Evolutionary conservation across 2,329 filamentous ascomycete species (phyloP).

Genomic region (Phaeoacremonium minimum): DNA sequence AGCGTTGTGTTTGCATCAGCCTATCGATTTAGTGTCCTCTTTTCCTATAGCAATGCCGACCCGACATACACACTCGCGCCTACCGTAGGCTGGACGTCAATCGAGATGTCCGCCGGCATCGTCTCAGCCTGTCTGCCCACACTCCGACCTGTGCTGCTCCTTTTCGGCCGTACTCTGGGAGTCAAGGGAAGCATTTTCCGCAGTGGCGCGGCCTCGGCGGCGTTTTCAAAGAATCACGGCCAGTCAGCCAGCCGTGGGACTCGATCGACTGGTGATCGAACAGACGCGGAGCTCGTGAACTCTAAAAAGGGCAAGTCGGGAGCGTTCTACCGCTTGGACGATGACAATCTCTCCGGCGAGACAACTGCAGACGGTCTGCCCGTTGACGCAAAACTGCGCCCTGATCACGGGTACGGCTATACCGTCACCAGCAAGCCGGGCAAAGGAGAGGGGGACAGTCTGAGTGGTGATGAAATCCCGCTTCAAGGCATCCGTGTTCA

Average conservation of each 20-base stretch:
- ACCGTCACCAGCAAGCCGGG: constrained; percentile 23
- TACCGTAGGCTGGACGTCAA: constrained; percentile 40
- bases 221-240: neutral
- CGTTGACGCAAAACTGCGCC: constrained; percentile 20
- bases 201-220: neutral
- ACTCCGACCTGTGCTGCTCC: constrained; percentile 37
- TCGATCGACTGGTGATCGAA: neutral
- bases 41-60: constrained; percentile 33
- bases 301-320: constrained; percentile 7
- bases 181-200: constrained; percentile 31
- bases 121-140: constrained; percentile 50
- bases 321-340: constrained; percentile 25
- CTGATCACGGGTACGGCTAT: constrained; percentile 25
- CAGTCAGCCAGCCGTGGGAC: neutral
- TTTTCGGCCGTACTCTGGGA: constrained; percentile 31
- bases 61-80: constrained; percentile 41
- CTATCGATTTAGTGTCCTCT: constrained; percentile 42
- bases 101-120: constrained; percentile 46
- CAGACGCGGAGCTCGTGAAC: constrained; percentile 4
- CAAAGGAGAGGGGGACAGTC: constrained; percentile 16
- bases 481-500: constrained; percentile 32
- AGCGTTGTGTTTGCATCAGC: constrained; percentile 43
- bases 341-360: constrained; percentile 21
- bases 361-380: constrained; percentile 3
- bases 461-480: constrained; percentile 30